These are phyloP conservation scores for Globisporangium sylvaticum DNA, from an alignment of 352 stramenopile genomes.

Conservation along the genomic window DNA sequence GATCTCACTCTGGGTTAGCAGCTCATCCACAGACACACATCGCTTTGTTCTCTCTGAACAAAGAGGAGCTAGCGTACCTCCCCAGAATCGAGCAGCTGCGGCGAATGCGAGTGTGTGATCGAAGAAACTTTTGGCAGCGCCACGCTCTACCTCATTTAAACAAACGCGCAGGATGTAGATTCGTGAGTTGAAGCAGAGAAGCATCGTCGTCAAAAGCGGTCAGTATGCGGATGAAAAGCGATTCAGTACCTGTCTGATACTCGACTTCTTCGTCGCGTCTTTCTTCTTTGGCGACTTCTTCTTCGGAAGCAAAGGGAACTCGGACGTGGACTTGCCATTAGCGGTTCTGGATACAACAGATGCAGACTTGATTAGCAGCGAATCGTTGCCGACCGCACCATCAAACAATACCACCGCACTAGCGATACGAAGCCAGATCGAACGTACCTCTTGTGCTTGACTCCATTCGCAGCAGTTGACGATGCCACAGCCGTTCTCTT, in stretches of 20 bases:
- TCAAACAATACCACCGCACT: not conserved
- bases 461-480: not conserved
- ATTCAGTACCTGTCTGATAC: slow-evolving; percentile 2
- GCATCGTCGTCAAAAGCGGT: not conserved
- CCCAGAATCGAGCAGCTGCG: slow-evolving; percentile 38
- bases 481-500: not conserved
- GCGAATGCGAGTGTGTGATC: slow-evolving; percentile 25
- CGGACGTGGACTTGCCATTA: not conserved
- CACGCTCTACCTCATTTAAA: slow-evolving; percentile 8
- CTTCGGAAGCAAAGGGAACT: slow-evolving; percentile 12
- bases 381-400: not conserved
- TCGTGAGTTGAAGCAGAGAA: not conserved
- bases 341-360: not conserved
- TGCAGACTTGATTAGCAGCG: not conserved
- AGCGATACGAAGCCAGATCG: not conserved
- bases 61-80: slow-evolving; percentile 27
- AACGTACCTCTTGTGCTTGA: slow-evolving; percentile 2
- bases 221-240: not conserved
- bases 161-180: not conserved
- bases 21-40: not conserved
- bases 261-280: slow-evolving; percentile 2
- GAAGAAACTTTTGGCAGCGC: slow-evolving; percentile 40
- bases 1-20: no score
- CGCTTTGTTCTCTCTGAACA: not conserved
- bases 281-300: slow-evolving; percentile 15